Evolutionary conservation across 2,329 filamentous ascomycete genomes (phyloP), one percentile per base, ranked within the genome.

Genomic region (Chaetomiaceae sp.): DNA sequence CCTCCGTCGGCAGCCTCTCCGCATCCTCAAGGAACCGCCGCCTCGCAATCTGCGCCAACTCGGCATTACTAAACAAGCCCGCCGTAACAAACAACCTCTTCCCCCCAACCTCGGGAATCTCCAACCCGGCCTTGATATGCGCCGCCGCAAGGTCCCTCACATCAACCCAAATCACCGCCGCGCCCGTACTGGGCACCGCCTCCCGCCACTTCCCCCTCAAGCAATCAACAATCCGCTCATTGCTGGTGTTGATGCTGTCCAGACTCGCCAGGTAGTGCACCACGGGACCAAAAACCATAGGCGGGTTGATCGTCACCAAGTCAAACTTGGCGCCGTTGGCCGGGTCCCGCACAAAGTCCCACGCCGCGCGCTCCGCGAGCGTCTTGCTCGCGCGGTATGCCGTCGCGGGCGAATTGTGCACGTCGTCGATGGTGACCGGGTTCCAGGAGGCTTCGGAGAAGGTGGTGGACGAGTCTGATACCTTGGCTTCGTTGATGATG

Each of bases 331-430:
- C 74, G 49, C 71, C 70, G 57, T 74, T 67, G 4, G 12, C 33
- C 1, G 51, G 37, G 8, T 64, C 56, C 14, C 61, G 63, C 23
- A 80, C 70, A 59, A 79, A 81, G 34, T 78, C 74, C 79, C 79
- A 81, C 0, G 76, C 76, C 0, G 78, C 73, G 51, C 68, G 69
- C 69, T 82, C 79, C 42, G 79, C 79, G 3, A 77, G 70, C 44
- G 71, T 77, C 70, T 82, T 82, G 63, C 76, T 78, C 5, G 75
- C 78, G 53, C 77, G 75, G 70, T 83, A 83, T 34, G 74, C 75
- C 3, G 70, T 73, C 6, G 71, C 63, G 1, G 69, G 68, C 19
- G 67, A 67, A 25, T 66, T 65, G 39, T 65, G 63, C 23, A 76
- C 66, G 51, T 80, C 72, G 22, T 72, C 72, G 51, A 75, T 69